Conservation (phyloP, 495 filamentous ascomycete species). For the Parmelia sp. region DNA sequence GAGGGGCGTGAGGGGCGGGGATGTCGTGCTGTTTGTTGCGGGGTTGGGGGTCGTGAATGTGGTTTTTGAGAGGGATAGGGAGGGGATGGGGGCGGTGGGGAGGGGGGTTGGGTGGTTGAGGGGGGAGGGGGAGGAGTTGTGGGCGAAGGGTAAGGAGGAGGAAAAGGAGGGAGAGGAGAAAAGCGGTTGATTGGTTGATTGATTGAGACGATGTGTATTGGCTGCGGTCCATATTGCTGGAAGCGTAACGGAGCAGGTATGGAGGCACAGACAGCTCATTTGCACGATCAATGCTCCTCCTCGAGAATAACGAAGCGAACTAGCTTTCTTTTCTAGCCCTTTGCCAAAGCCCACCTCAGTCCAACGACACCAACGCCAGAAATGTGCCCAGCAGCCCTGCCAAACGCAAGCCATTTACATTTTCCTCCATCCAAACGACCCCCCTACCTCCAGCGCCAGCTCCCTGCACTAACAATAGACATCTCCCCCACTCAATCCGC, state of each 20-base stretch:
- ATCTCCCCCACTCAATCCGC: no score
- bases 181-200: slow-evolving; percentile 28
- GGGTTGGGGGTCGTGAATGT: slow-evolving; percentile 70
- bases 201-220: not conserved
- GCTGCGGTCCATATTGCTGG: not conserved
- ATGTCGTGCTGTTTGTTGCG: slow-evolving; percentile 72
- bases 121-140: slow-evolving; percentile 67
- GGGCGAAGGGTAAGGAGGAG: slow-evolving; percentile 41
- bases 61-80: slow-evolving; percentile 66
- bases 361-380: no score
- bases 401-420: no score
- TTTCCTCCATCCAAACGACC: no score
- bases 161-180: slow-evolving; percentile 32
- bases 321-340: no score
- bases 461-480: slow-evolving; percentile 20
- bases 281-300: not conserved
- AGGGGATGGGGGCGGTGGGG: slow-evolving; percentile 59
- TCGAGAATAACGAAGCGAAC: no score
- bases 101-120: slow-evolving; percentile 69
- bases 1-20: slow-evolving; percentile 71
- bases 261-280: not conserved
- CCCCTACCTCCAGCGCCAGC: slow-evolving; percentile 39
- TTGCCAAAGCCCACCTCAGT: no score
- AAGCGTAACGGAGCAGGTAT: not conserved
- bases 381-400: no score